phyloP scores from a whole-genome alignment of 495 filamentous ascomycete genomes.

The Penicillium salamii region DNA sequence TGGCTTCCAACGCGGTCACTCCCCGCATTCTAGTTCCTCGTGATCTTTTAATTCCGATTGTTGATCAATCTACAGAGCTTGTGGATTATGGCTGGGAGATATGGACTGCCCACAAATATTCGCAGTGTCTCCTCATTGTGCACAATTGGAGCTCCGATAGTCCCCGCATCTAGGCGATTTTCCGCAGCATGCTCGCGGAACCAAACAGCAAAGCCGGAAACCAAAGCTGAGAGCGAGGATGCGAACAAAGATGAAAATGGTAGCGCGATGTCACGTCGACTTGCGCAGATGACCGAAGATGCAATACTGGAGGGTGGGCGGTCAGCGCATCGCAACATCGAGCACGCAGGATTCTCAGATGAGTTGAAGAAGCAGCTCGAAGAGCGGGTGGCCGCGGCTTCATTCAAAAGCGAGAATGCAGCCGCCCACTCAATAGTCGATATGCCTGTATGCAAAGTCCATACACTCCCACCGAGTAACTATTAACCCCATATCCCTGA shows the following conservation, averaged over 20 bases:
- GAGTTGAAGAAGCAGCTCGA: constrained; percentile 76
- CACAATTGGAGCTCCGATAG: constrained; percentile 10
- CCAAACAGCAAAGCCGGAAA: constrained; percentile 18
- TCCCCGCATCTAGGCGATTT: constrained; percentile 19
- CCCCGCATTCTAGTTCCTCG: too few species aligned
- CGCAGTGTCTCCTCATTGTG: constrained; percentile 13
- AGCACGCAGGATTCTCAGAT: constrained; percentile 83
- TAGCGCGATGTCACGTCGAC: constrained; percentile 70
- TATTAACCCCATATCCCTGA: constrained; percentile 1
- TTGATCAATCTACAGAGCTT: too few species aligned
- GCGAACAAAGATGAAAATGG: constrained; percentile 20
- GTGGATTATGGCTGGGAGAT: constrained; percentile 26
- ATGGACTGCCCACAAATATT: constrained; percentile 14
- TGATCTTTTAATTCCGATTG: background rate
- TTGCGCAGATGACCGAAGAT: constrained; percentile 79
- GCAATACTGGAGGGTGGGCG: constrained; percentile 67
- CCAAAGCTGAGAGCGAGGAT: constrained; percentile 8
- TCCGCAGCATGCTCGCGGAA: constrained; percentile 19
- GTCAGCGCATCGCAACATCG: constrained; percentile 68
- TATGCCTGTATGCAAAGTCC: constrained; percentile 50
- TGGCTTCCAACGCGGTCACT: too few species aligned
- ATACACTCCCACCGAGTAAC: background rate
- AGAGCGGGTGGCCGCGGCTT: constrained; percentile 65
- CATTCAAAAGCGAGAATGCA: constrained; percentile 69
- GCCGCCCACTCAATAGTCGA: constrained; percentile 64